Evolutionary conservation across 352 stramenopile species (phyloP).

Genomic region (Phytophthora boehmeriae): DNA sequence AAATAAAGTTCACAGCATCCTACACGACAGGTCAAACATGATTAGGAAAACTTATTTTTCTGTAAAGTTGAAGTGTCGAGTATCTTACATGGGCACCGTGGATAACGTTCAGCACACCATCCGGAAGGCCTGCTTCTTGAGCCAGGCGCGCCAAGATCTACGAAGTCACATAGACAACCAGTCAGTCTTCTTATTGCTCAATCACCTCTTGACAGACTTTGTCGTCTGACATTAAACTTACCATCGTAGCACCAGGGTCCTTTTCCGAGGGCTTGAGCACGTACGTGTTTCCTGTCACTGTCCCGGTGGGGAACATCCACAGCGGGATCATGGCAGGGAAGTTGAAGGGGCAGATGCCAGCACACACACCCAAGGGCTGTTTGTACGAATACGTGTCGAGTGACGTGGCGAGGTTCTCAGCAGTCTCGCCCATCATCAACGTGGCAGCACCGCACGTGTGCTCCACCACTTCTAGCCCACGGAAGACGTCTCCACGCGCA

Average conservation of each 20-base stretch:
- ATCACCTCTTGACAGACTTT: no score
- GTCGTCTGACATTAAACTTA: constrained; percentile 6
- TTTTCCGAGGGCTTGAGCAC: constrained; percentile 97
- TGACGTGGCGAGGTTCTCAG: constrained; percentile 90
- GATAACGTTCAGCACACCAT: constrained; percentile 97
- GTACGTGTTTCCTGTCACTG: constrained; percentile 96
- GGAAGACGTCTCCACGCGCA: constrained; percentile 97
- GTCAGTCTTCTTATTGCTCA: constrained; percentile 4
- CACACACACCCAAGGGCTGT: constrained; percentile 94
- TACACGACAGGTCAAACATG: constrained; percentile 19
- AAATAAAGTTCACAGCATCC: constrained; percentile 96
- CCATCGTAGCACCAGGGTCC: constrained; percentile 89
- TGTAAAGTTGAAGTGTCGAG: constrained; percentile 3
- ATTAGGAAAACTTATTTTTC: constrained; percentile 4
- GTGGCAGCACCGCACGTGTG: constrained; percentile 77
- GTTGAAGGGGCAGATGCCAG: constrained; percentile 95
- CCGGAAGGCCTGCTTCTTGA: constrained; percentile 93
- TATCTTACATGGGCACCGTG: constrained; percentile 71
- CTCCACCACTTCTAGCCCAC: constrained; percentile 91
- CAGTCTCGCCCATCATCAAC: constrained; percentile 96
- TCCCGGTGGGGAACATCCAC: constrained; percentile 91
- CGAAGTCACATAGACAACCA: background rate
- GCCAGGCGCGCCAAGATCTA: constrained; percentile 92
- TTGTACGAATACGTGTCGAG: constrained; percentile 97
- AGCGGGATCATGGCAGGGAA: constrained; percentile 98